phyloP scores from a whole-genome alignment of 495 filamentous ascomycete genomes.

The Penicillium parvum region DNA sequence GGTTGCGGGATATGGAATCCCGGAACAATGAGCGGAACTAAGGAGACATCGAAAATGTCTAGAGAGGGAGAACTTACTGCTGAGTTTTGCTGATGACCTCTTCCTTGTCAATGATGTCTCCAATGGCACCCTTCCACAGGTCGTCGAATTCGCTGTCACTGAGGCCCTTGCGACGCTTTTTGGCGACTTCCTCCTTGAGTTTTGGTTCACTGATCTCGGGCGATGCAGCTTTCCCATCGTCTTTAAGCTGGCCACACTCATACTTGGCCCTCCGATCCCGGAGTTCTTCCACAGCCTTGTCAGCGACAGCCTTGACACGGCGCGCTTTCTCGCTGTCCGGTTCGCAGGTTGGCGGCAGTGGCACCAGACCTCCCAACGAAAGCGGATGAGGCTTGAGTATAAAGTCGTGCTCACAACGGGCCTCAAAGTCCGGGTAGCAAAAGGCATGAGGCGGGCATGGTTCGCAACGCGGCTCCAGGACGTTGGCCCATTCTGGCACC shows the following conservation, averaged over 20 bases:
- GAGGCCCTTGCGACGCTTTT: conserved; percentile 74
- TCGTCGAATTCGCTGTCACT: conserved; percentile 86
- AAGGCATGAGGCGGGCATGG: conserved; percentile 88
- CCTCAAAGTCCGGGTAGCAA: conserved; percentile 73
- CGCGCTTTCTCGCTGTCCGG: conserved; percentile 90
- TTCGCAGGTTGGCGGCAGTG: conserved; percentile 89
- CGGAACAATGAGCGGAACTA: conserved; percentile 13
- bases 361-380: conserved; percentile 72
- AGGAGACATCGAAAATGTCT: conserved; percentile 24
- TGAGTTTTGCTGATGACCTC: conserved; percentile 68
- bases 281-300: conserved; percentile 83
- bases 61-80: conserved; percentile 62
- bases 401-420: conserved; percentile 81
- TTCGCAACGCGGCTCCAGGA: conserved; percentile 78
- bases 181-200: conserved; percentile 67
- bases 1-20: conserved; percentile 16
- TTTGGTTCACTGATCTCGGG: conserved; percentile 69
- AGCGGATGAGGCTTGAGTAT: conserved; percentile 81
- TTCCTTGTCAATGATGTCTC: conserved; percentile 75
- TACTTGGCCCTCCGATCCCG: conserved; percentile 80
- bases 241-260: conserved; percentile 77
- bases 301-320: conserved; percentile 77
- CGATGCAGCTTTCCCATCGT: conserved; percentile 54
- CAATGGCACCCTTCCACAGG: conserved; percentile 80
- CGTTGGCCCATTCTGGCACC: conserved; percentile 62